phyloP scores from a whole-genome alignment of 164 flowering plant species.

The Dillenia turbinata region DNA sequence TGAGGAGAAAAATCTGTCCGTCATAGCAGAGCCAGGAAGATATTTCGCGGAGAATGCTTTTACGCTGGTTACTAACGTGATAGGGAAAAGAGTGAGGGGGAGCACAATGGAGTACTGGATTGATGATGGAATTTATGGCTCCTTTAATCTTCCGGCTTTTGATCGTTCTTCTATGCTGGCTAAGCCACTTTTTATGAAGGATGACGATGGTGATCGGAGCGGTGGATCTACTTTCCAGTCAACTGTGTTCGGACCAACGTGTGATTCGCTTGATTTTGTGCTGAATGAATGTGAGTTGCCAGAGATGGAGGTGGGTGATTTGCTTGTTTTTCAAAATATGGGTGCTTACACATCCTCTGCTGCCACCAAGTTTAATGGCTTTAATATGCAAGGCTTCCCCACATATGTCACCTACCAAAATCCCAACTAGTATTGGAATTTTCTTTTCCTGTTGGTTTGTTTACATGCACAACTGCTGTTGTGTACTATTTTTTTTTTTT shows the following conservation, averaged over 20 bases:
- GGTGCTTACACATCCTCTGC: slow-evolving; percentile 8
- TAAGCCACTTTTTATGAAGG: background rate
- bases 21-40: slow-evolving; percentile 7
- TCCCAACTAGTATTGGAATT: no score
- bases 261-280: slow-evolving; percentile 8
- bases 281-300: slow-evolving; percentile 6
- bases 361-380: slow-evolving; percentile 11
- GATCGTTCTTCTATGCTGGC: background rate
- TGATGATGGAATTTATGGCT: slow-evolving; percentile 15
- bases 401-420: no score
- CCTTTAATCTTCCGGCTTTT: slow-evolving; percentile 1
- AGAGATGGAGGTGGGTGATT: slow-evolving; percentile 8
- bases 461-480: no score
- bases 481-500: no score
- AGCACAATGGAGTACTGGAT: slow-evolving; percentile 11
- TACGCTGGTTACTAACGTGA: slow-evolving; percentile 5
- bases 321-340: slow-evolving; percentile 14
- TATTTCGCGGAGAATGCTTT: slow-evolving; percentile 4
- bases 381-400: background rate
- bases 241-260: slow-evolving; percentile 17
- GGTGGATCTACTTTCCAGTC: slow-evolving; percentile 6
- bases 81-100: slow-evolving; percentile 13
- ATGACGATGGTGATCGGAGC: background rate
- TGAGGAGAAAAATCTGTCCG: background rate
- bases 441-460: no score